Base-by-base conservation (phyloP, 192 early-diverging fungal species). In the Rhizoclosmatium globosum region DNA sequence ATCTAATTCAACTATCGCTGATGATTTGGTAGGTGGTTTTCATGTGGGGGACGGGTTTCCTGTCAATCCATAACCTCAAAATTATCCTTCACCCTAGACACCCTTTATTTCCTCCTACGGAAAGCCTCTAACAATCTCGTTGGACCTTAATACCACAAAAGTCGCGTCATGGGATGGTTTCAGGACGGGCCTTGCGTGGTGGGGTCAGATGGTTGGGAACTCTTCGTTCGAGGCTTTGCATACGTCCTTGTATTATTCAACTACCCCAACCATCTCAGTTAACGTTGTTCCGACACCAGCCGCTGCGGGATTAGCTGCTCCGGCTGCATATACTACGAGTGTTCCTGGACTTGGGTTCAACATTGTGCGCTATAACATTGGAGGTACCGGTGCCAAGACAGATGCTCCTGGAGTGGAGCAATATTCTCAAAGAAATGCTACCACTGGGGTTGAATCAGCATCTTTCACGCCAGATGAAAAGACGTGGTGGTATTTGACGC, bases 311-410 rank as follows among this genome's bases (percentile, higher is more conserved):
- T 31, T 31, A 31, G 31, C 31, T 31, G 31, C 31, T 31, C 31
- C 31, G 31, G 31, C 31, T 0, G 0, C 31, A 31, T 56, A 15
- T 7, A 43, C 15, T 13, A 3, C 56, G 4, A 43, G 31, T 38
- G 42, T 57, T 13, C 61, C 68, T 3, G 64, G 64, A 21, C 76
- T 78, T 31, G 79, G 70, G 11, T 59, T 79, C 19, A 50, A 76
- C 11, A 47, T 79, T 17, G 71, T 62, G 23, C 78, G 78, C 13
- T 81, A 81, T 57, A 81, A 81, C 47, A 68, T 81, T 42, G 79
- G 79, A 13, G 75, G 76, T 1, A 71, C 21, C 53, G 38, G 79
- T 7, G 44, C 31, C 17, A 11, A 19, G 7, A 66, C 64, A 3
- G 79, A 81, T 46, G 13, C 39, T n/a, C 46, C n/a, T 7, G 47